Evolutionary conservation across 1,284 basidiomycete species (phyloP), one percentile per base, ranked within the genome.

Genomic region (Apiotrichum domesticum): DNA sequence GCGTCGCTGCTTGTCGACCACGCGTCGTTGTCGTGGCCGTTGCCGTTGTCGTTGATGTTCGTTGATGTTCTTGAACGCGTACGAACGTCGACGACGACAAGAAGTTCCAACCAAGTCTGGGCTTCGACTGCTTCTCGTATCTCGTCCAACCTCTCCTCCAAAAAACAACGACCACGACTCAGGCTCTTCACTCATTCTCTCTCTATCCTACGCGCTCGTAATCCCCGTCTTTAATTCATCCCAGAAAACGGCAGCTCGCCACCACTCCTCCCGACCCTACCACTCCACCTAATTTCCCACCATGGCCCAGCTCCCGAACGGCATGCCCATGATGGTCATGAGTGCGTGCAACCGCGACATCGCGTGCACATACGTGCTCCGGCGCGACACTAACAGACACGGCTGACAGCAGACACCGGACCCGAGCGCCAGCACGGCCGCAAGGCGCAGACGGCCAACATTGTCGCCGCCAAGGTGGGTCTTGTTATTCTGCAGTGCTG

Each of bases 401-500:
- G 34, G 52, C 66, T 67, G 58, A 62, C 70, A 52, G 39, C 66
- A 93, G 90, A 97, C 82, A 85, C 92, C 58, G 90, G 87, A 66
- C 92, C 93, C 42, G 91, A 96, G 79, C 83, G 93, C 73, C 90
- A 94, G 77, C 87, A 87, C 49, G 94, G 94, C 54, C 83, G 94
- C 68, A 97, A 97, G 80, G 94, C 95, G 3, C 93, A 97, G 80
- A 87, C 91, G 57, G 93, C 91, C 56, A 98, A 98, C 77, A 98
- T 98, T 78, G 92, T 88, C 2, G 93, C 95, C 14, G 94, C 93
- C 46, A 98, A 98, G 83, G 91, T 91, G 52, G 55, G 81, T 11
- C n/a, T 42, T 46, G 56, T 11, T 44, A 33, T 33, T 41, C 7
- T 2, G 10, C 42, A 9, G 1, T 51, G 52, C 54, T 37, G 44